A percentile compares a stretch with the other conserved stretches of the same genome.
Evolutionary conservation across 2,329 filamentous ascomycete genomes (phyloP).

Genomic region (Pseudocercospora fuligena): DNA sequence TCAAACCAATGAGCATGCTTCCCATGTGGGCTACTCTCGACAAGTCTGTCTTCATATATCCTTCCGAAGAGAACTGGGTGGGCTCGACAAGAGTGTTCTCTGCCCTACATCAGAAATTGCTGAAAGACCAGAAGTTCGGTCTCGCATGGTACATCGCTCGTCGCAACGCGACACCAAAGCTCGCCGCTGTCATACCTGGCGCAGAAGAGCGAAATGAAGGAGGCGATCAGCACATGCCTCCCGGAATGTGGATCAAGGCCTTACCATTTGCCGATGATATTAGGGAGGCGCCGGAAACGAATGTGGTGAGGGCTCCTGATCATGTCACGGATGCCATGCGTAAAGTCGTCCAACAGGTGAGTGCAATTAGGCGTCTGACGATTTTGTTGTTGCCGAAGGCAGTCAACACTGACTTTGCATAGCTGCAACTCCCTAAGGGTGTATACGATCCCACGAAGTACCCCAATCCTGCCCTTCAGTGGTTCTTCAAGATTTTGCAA

Average conservation of each 20-base stretch:
- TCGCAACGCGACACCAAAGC: conserved; percentile 74
- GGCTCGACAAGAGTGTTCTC: conserved; percentile 93
- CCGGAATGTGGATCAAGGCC: conserved; percentile 86
- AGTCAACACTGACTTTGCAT: conserved; percentile 40
- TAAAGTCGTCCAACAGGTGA: conserved; percentile 66
- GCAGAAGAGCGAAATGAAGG: conserved; percentile 67
- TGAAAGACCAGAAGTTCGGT: conserved; percentile 78
- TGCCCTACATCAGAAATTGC: conserved; percentile 84
- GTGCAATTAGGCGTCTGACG: neutral
- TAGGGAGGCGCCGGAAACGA: conserved; percentile 70
- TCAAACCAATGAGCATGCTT: conserved; percentile 78
- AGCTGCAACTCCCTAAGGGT: conserved; percentile 84
- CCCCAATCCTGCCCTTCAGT: conserved; percentile 84
- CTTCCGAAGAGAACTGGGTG: conserved; percentile 85
- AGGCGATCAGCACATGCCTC: conserved; percentile 72
- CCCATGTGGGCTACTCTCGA: conserved; percentile 84
- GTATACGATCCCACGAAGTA: conserved; percentile 85
- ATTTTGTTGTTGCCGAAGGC: neutral
- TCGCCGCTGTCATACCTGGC: conserved; percentile 83
- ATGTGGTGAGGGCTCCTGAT: conserved; percentile 65
- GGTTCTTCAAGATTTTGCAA: conserved; percentile 96
- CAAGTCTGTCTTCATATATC: conserved; percentile 91
- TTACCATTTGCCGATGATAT: conserved; percentile 91
- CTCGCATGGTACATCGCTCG: conserved; percentile 90
- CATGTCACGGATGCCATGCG: conserved; percentile 81